A percentile compares a stretch with the other conserved stretches of the same genome.
Evolutionary conservation across 768 basidiomycete species (phyloP).

Genomic region (Lyophyllum decastes): DNA sequence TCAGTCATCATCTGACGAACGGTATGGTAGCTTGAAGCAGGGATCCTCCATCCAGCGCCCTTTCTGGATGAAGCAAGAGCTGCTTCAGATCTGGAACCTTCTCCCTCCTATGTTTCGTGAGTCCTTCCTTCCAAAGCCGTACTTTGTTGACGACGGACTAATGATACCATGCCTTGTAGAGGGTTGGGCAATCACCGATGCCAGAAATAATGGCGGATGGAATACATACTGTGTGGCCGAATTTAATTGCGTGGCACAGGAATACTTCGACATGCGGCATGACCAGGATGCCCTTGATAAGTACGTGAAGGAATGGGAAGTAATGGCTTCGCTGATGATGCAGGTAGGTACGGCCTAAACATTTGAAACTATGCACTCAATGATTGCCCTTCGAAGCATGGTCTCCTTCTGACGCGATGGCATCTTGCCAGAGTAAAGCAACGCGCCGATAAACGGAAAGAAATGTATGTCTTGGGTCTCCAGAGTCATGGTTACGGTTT

Average conservation of each 20-base stretch:
- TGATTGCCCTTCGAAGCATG: background rate
- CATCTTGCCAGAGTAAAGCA: background rate
- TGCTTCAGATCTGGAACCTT: background rate
- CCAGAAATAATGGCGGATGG: background rate
- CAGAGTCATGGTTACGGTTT: too few species aligned
- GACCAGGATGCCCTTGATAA: background rate
- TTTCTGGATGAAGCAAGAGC: background rate
- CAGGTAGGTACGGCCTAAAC: background rate
- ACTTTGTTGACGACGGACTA: background rate
- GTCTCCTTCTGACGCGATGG: background rate
- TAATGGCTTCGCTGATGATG: background rate
- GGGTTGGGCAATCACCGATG: background rate
- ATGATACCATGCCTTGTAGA: background rate
- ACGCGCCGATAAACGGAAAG: background rate
- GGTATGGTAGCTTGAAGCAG: background rate
- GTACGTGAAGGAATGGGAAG: background rate
- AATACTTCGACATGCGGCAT: background rate
- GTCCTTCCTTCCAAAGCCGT: too few species aligned
- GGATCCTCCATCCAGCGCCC: background rate
- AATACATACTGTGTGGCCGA: background rate
- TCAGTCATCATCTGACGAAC: background rate
- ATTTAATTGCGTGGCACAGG: background rate
- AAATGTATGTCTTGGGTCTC: too few species aligned
- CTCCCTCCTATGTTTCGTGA: background rate
- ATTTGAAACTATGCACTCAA: too few species aligned